Evolutionary conservation across 2,329 filamentous ascomycete genomes (phyloP), one percentile per base, ranked within the genome.

Genomic region (Mycosphaerella sp.): DNA sequence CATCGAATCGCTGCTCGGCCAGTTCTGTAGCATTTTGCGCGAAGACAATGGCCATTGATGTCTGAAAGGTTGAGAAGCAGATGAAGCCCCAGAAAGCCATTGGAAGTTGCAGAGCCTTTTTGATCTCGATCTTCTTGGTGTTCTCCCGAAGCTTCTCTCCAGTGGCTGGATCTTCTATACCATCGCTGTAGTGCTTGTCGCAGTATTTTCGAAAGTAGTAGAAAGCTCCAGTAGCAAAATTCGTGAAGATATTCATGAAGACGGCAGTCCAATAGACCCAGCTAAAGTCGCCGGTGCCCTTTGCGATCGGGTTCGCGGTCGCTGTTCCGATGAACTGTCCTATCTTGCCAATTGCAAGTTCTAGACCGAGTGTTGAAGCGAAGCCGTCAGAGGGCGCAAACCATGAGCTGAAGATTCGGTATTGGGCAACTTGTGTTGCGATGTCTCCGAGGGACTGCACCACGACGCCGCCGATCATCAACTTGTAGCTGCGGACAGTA

Each of bases 391-490:
- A 79, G 0, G 80, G 81, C 0, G 80, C 72, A 54, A 84, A 84
- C 80, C 80, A 84, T 0, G 78, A 80, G 0, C 78, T 81, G 58
- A 84, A 84, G 54, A 84, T 76, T 54, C 82, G 81, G 63, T 83
- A 84, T 61, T 83, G 79, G 0, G 81, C 81, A 27, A 82, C 73
- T 57, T 84, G 80, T 0, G 81, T 84, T 0, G 80, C 78, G 16
- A 82, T 80, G 54, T 83, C 80, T n/a, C 80, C 80, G 0, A 84
- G 65, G 0, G 79, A 74, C 25, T 77, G 71, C 10, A 84, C 66
- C 1, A 84, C 68, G 32, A 74, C 67, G 1, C 79, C 80, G 13
- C 71, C 73, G 34, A 84, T 75, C 79, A 84, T 82, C 62, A 83
- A 79, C 14, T 74, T 73, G 65, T 77, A 84, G 28, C 71, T 78